Base-by-base conservation (phyloP, 1,139 yeast species). In the Kodamaea alishanica region DNA sequence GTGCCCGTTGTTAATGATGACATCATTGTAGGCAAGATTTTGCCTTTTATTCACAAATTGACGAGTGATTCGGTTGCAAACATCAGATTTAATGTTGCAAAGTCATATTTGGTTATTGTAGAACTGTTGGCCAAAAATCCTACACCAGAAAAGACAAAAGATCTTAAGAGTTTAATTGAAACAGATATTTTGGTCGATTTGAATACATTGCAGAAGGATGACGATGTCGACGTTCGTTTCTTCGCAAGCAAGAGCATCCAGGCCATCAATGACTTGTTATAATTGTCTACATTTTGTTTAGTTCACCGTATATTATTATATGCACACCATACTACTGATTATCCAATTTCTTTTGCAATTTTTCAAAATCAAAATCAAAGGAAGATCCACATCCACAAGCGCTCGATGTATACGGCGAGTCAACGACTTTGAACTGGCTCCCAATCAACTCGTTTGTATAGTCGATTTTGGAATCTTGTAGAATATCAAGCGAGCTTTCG, bases 341-440 rank as follows among this genome's bases (percentile, higher is more conserved):
- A 23, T 45, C 50, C 40, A 45, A 41, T 43, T 58, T 61, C 46
- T 51, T 45, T 40, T 58, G 57, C 41, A 68, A 55, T 51, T 78
- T 78, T n/a, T 77, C 79, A 41, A 83, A 81, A 56, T 85, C 94
- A 54, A 90, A 80, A 58, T 90, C 96, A 63, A 92, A 92, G 41
- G 96, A 87, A 20, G 95, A 77, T 0, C 98, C 98, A 63, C 98
- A 92, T 0, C 99, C 98, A 66, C 99, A 94, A 36, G 94, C 83
- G 34, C 95, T 84, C 26, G 88, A 81, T 24, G 97, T 83, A 54
- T 85, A 85, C 0, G 96, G 96, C 47, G 95, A 87, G 51, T 89
- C 95, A 23, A 84, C 81, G 34, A 94, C 84, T 58, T 89, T 90
- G 63, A 94, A 94, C 54, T 89, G 92, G 37, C 95, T 84, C 2